Evolutionary conservation across 805 yeast species (phyloP).

Genomic region (Candida oleophila): DNA sequence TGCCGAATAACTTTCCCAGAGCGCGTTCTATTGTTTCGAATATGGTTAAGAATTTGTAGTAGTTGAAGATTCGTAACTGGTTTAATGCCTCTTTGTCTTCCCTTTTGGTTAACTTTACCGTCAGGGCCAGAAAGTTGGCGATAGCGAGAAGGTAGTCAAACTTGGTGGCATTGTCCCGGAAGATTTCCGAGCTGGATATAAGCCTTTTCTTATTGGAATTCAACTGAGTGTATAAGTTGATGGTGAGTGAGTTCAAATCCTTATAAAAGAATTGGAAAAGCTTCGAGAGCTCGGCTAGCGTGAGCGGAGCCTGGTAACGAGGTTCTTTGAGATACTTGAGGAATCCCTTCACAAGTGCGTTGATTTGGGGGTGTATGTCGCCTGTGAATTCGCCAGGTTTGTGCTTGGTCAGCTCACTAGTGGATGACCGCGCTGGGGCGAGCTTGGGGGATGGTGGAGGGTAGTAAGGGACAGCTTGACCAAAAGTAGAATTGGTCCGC

Average conservation of each 20-base stretch:
- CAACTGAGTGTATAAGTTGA: constrained; percentile 35
- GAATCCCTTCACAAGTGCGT: constrained; percentile 25
- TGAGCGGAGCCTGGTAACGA: constrained; percentile 40
- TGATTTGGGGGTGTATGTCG: constrained; percentile 25
- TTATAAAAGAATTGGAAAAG: constrained; percentile 35
- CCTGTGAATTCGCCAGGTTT: not conserved
- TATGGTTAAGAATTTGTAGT: constrained; percentile 37
- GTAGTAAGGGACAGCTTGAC: not conserved
- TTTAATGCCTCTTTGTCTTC: constrained; percentile 35
- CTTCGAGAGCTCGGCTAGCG: constrained; percentile 31
- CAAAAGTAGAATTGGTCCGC: not conserved
- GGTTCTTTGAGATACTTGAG: constrained; percentile 41
- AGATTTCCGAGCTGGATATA: constrained; percentile 26
- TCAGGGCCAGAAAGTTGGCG: constrained; percentile 36
- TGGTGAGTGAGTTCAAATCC: constrained; percentile 35
- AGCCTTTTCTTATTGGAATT: constrained; percentile 39
- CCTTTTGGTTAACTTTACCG: constrained; percentile 35
- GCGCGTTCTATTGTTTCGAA: constrained; percentile 33
- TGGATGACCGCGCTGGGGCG: not conserved
- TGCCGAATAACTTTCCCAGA: constrained; percentile 27
- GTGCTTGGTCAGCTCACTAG: not conserved
- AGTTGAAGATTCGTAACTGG: constrained; percentile 41
- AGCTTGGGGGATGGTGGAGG: not conserved
- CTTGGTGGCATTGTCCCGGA: constrained; percentile 26
- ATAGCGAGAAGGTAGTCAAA: constrained; percentile 44